These are phyloP conservation scores for Rhizophagus prolifer DNA, from an alignment of 192 early-diverging fungal genomes.

Conservation along the genomic window DNA sequence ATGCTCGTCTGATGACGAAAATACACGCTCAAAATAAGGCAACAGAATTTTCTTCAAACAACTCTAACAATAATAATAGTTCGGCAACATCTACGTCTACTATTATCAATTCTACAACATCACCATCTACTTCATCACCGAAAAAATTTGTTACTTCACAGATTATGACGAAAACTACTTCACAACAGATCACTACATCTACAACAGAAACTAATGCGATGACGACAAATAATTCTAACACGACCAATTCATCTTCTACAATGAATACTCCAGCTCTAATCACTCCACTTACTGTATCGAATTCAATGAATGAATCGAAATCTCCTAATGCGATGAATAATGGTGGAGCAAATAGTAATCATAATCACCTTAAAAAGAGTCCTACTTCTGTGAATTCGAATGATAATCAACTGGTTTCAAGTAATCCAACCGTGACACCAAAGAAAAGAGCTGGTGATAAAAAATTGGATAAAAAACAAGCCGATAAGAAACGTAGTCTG, in stretches of 20 bases:
- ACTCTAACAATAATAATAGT: slow-evolving; percentile 7
- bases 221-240: not conserved
- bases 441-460: slow-evolving; percentile 27
- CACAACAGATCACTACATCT: not conserved
- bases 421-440: slow-evolving; percentile 20
- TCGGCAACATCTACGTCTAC: not conserved
- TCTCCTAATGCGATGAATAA: not conserved
- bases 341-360: not conserved
- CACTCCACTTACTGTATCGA: slow-evolving; percentile 15
- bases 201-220: not conserved
- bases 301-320: slow-evolving; percentile 23
- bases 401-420: not conserved
- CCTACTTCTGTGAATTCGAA: not conserved
- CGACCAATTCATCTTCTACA: not conserved
- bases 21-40: slow-evolving; percentile 64
- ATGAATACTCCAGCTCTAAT: not conserved
- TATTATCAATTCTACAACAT: not conserved
- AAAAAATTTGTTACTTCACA: slow-evolving; percentile 17
- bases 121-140: not conserved
- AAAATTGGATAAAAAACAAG: slow-evolving; percentile 31
- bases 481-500: slow-evolving; percentile 28
- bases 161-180: not conserved
- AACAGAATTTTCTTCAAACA: slow-evolving; percentile 14
- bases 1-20: slow-evolving; percentile 74
- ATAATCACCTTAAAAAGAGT: slow-evolving; percentile 21